Base-by-base conservation (phyloP, 495 filamentous ascomycete species). In the Talaromyces nanjingensis region DNA sequence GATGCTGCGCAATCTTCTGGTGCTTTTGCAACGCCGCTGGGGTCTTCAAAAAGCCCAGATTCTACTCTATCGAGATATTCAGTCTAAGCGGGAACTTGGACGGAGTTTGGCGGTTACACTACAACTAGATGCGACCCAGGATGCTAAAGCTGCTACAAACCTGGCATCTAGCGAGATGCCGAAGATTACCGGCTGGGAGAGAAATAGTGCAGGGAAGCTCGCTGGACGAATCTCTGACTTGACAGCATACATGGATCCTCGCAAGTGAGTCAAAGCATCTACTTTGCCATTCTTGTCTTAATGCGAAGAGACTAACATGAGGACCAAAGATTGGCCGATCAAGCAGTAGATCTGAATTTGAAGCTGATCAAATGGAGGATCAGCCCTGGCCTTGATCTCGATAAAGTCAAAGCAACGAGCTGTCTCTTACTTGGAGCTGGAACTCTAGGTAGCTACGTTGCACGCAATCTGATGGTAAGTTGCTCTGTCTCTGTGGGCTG, bases 291-390 rank as follows among this genome's bases (percentile, higher is more conserved):
- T 24, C 1, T 6, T 5, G 18, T 29, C 2, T 29, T 12, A 3
- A 11, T 55, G 39, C 11, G 22, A 42, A 25, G 18, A 12, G 24
- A 53, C 37, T 66, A 61, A 65, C 60, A n/a, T 24, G 56, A 57
- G 5, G 9, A 29, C 29, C 27, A 8, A 62, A 86, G 85, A 65
- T 80, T 98, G 25, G 94, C 94, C 24, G 92, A 97, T 66, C 92
- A 96, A 73, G 90, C 93, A n/a, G 94, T 97, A 9, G 94, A 98
- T 70, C 85, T 98, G 57, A 98, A 98, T 69, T 81, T 97, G 64
- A 98, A 97, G 76, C 83, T 98, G 60, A 98, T 98, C 85, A 97
- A 97, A 78, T 98, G 94, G 94, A 87, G 94, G 27, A 90, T 98
- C 63, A 91, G 92, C 20, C 94, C 94, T 6, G 85, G 85, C 53